Percentiles rank a stretch among this genome's conserved stretches.
Conservation (phyloP, 2,329 filamentous ascomycete genomes). For the Diaporthe sp. region DNA sequence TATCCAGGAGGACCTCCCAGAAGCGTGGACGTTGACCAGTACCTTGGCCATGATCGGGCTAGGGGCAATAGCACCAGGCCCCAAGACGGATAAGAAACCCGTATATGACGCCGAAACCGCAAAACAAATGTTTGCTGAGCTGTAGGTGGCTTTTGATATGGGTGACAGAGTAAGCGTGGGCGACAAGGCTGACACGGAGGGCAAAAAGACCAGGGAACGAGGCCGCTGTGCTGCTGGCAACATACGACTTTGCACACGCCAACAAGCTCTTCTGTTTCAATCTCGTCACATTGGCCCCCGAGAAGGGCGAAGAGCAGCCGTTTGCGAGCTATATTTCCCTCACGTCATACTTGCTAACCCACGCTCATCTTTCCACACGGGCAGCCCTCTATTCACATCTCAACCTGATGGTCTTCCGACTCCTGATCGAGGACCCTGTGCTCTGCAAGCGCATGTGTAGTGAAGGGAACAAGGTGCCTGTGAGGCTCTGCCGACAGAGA, state of each 20-base stretch:
- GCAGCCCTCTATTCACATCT: constrained; percentile 86
- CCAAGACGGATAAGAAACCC: constrained; percentile 68
- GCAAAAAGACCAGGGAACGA: constrained; percentile 76
- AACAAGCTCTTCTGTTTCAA: constrained; percentile 96
- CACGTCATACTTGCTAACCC: constrained; percentile 91
- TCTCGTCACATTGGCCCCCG: constrained; percentile 73
- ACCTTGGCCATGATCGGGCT: constrained; percentile 89
- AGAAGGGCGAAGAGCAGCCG: constrained; percentile 76
- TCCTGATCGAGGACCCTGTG: constrained; percentile 85
- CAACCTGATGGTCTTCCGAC: constrained; percentile 84
- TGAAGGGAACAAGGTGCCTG: constrained; percentile 76
- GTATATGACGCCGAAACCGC: constrained; percentile 81
- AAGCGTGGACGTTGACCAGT: constrained; percentile 85
- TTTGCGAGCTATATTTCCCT: constrained; percentile 87
- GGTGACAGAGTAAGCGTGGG: background rate
- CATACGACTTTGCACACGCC: constrained; percentile 92
- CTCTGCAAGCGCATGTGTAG: constrained; percentile 87
- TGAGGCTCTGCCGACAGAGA: constrained; percentile 89
- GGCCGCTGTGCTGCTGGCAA: constrained; percentile 82
- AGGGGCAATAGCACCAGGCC: constrained; percentile 76
- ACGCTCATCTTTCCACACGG: constrained; percentile 85
- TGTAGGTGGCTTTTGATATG: constrained; percentile 66
- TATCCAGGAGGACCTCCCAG: constrained; percentile 89
- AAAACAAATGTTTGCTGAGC: constrained; percentile 80
- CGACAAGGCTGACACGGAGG: constrained; percentile 2